phyloP scores from a whole-genome alignment of 2,329 filamentous ascomycete genomes.

The Lecanicillium sp. region DNA sequence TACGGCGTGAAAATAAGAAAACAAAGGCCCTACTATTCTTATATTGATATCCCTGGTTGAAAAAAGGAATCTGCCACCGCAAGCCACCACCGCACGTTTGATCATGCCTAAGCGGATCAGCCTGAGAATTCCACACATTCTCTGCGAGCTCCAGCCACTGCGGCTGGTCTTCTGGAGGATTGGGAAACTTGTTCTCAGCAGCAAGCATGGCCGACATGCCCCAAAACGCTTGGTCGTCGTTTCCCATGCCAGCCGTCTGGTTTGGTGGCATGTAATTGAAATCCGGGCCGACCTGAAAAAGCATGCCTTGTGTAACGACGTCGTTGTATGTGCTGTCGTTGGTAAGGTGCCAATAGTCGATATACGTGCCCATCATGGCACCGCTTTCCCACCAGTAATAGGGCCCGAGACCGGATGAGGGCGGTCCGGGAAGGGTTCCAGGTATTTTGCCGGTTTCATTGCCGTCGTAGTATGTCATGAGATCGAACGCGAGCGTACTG shows the following conservation, averaged over 20 bases:
- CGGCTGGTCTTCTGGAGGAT: conserved; percentile 29
- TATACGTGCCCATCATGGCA: conserved; percentile 22
- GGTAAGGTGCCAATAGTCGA: conserved; percentile 32
- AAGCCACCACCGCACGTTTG: conserved; percentile 51
- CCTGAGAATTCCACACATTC: conserved; percentile 47
- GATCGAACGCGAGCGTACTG: conserved; percentile 38
- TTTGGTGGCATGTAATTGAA: conserved; percentile 41
- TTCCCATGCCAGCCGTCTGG: conserved; percentile 36
- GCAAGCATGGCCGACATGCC: conserved; percentile 47
- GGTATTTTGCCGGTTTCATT: conserved; percentile 43
- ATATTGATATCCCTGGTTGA: conserved; percentile 59
- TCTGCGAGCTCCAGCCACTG: conserved; percentile 47
- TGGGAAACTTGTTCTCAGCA: conserved; percentile 44
- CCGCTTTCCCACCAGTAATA: conserved; percentile 28
- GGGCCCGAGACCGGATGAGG: conserved; percentile 19
- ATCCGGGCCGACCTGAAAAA: conserved; percentile 37
- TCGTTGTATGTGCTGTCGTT: conserved; percentile 44
- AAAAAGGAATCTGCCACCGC: conserved; percentile 57
- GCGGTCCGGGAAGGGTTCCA: conserved; percentile 49
- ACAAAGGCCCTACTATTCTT: conserved; percentile 48
- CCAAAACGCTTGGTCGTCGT: conserved; percentile 56
- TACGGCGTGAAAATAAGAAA: no score
- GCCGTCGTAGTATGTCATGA: conserved; percentile 42
- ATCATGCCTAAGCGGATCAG: conserved; percentile 40
- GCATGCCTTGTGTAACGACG: conserved; percentile 33